These are phyloP conservation scores for Pholiota adiposa DNA, from an alignment of 1,284 basidiomycete genomes.

Conservation along the genomic window DNA sequence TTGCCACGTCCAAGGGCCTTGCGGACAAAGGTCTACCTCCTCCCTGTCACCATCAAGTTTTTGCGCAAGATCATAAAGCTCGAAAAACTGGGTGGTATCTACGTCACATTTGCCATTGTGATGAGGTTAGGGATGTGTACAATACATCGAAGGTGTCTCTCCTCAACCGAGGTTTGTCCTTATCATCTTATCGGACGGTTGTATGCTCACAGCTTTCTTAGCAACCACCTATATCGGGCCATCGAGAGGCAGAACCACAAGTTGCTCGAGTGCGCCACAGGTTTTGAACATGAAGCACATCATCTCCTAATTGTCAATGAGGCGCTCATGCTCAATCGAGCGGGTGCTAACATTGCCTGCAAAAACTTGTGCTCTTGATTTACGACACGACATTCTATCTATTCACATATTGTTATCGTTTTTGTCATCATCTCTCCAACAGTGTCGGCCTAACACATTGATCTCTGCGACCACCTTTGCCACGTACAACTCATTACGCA, in stretches of 20 bases:
- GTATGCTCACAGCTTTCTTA: conserved; percentile 28
- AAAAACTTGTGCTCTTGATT: conserved; percentile 57
- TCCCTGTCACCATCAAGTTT: too few species aligned
- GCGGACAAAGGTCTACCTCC: too few species aligned
- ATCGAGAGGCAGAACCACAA: conserved; percentile 54
- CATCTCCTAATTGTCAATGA: conserved; percentile 82
- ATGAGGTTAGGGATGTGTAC: conserved; percentile 88
- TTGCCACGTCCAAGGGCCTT: too few species aligned
- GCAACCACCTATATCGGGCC: conserved; percentile 81
- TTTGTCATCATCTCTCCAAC: conserved; percentile 22
- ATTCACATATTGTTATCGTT: conserved; percentile 32
- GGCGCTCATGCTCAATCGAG: conserved; percentile 77
- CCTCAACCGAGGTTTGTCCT: conserved; percentile 76
- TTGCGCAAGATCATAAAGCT: too few species aligned
- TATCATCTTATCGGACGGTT: conserved; percentile 15
- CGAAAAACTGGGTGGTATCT: too few species aligned
- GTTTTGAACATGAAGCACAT: conserved; percentile 75
- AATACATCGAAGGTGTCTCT: conserved; percentile 85
- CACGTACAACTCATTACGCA: too few species aligned
- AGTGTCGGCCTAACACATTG: conserved; percentile 16
- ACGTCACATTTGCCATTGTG: too few species aligned
- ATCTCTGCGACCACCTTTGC: too few species aligned
- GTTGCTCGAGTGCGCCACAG: conserved; percentile 74
- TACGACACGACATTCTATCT: conserved; percentile 55
- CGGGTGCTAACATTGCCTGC: conserved; percentile 53